Evolutionary conservation across 31 red algal species (phyloP).

Genomic region (Bonnemaisonia californica): DNA sequence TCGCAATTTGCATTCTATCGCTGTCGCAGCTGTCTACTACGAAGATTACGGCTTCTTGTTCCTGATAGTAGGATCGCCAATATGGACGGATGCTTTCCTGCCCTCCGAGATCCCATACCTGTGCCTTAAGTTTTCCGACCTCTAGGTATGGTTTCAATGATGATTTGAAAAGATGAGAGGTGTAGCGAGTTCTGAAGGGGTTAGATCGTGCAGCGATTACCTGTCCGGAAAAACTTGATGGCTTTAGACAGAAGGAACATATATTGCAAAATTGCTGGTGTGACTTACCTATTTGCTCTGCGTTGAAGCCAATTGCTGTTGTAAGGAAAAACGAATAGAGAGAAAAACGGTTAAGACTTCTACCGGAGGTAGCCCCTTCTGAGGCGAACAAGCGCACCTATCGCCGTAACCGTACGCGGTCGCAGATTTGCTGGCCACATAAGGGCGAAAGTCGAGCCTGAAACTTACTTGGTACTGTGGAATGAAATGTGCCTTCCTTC

Average conservation of each 20-base stretch:
- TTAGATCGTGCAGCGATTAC: too few relatives aligned
- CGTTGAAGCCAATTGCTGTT: conserved; percentile 98
- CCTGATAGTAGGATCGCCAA: conserved; percentile 97
- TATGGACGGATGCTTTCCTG: conserved; percentile 94
- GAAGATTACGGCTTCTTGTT: conserved; percentile 98
- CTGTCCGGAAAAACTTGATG: too few relatives aligned
- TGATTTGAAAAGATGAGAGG: too few relatives aligned
- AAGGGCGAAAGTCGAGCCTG: background rate
- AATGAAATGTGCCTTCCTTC: conserved; percentile 87
- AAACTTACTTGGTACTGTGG: conserved; percentile 75
- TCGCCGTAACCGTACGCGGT: too few relatives aligned
- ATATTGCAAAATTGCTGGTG: background rate
- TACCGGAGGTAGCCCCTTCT: too few relatives aligned
- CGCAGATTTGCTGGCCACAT: background rate
- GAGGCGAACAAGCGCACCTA: too few relatives aligned
- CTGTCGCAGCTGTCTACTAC: conserved; percentile 95
- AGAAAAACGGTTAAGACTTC: too few relatives aligned
- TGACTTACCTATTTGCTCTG: conserved; percentile 82
- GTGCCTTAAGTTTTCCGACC: conserved; percentile 92
- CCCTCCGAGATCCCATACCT: conserved; percentile 98
- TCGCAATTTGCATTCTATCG: conserved; percentile 84
- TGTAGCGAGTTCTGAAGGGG: too few relatives aligned
- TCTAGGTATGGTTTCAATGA: too few relatives aligned
- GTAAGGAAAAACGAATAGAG: too few relatives aligned
- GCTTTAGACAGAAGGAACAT: too few relatives aligned